Evolutionary conservation across 2,329 filamentous ascomycete genomes (phyloP).

Genomic region (Paecilomyces fulvus): DNA sequence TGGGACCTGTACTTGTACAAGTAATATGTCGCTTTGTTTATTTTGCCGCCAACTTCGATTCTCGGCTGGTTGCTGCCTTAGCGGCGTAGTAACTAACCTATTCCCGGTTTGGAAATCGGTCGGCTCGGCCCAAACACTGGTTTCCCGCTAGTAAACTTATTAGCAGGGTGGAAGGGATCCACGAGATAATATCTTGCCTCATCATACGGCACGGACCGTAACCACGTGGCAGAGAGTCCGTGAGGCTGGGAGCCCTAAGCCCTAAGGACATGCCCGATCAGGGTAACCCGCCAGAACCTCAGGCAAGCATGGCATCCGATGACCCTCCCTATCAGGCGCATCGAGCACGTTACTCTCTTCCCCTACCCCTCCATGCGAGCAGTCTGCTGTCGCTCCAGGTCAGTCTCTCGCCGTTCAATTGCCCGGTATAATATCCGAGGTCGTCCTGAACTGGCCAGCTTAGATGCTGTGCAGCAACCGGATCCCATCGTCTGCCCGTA

Average conservation of each 20-base stretch:
- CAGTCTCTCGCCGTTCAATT: not conserved
- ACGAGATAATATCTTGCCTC: too few species aligned
- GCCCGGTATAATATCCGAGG: not conserved
- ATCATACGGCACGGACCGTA: not conserved
- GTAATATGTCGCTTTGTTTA: too few species aligned
- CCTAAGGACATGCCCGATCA: not conserved
- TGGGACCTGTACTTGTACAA: too few species aligned
- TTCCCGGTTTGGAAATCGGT: too few species aligned
- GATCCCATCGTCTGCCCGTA: conserved; percentile 19
- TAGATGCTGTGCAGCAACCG: conserved; percentile 23
- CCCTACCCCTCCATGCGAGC: not conserved
- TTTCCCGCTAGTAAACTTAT: too few species aligned
- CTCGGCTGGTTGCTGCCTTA: too few species aligned
- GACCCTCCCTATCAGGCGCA: not conserved
- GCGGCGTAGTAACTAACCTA: too few species aligned
- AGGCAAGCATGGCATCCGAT: not conserved
- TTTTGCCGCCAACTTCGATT: too few species aligned
- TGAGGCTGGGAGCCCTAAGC: not conserved
- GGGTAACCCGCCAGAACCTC: not conserved
- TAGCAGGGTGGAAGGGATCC: too few species aligned
- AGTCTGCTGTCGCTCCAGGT: not conserved
- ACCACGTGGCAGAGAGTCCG: not conserved
- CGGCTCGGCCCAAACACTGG: too few species aligned
- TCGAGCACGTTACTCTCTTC: not conserved
- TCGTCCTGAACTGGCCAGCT: conserved; percentile 1